Evolutionary conservation across 495 filamentous ascomycete genomes (phyloP), one percentile per base, ranked within the genome.

Genomic region (Chaetomium tenue): DNA sequence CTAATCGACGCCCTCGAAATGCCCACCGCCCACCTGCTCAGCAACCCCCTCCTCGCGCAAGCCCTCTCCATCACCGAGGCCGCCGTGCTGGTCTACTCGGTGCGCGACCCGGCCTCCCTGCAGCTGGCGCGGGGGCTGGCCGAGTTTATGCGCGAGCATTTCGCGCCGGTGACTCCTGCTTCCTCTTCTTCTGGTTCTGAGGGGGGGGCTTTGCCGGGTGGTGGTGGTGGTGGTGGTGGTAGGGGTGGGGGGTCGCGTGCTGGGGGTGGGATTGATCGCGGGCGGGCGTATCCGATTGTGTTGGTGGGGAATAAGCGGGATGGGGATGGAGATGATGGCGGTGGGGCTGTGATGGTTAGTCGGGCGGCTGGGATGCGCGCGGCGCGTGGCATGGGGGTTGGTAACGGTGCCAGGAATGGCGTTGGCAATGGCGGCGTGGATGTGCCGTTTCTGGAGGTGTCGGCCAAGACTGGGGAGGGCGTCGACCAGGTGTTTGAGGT

Each of bases 61-160:
- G 77, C 78, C 4, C 70, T 77, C 40, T 64, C 68, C 42, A 74
- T 77, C 48, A 79, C 79, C 42, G 77, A 80, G 58, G 76, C 74
- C 18, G 77, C 74, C 5, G 59, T 79, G 3, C 64, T 81, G 3
- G 68, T 79, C 15, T 81, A 81, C 63, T 69, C 73, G 47, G 76
- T 78, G 22, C 63, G 59, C 52, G 74, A 76, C 46, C 57, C 70
- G 16, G 59, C 70, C 13, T 77, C 77, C 1, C 75, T 80, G 39
- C 30, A 39, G 3, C 58, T 76, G 11, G 66, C 70, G 11, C 64
- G 63, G 39, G 66, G 66, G 44, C 53, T 80, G 0, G 68, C 73
- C 60, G 66, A 72, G 39, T 74, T 72, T 39, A 70, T 81, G 42
- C 55, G 50, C 26, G 69, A 71, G 2, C 54, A 69, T 37, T 58